Evolutionary conservation across 257 asterid genomes (phyloP).

Genomic region (Anisodus tanguticus): DNA sequence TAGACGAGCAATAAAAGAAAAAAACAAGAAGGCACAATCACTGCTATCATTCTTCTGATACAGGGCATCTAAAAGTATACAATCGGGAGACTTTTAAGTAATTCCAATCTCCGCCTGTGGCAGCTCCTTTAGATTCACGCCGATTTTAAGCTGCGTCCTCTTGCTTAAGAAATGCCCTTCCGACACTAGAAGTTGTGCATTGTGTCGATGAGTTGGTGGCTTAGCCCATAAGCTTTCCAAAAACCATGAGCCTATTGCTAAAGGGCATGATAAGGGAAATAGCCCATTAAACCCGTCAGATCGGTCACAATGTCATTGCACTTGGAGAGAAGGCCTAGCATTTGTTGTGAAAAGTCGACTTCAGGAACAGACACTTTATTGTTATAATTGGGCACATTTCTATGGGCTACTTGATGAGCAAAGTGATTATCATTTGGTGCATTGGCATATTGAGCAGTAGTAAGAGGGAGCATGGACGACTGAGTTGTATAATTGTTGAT

Average conservation of each 20-base stretch:
- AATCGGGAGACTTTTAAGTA: neutral
- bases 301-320: constrained; percentile 71
- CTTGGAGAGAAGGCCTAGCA: constrained; percentile 68
- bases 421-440: constrained; percentile 45
- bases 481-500: constrained; percentile 59
- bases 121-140: neutral
- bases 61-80: neutral
- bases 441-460: constrained; percentile 50
- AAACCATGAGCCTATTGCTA: constrained; percentile 38
- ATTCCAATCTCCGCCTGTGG: neutral
- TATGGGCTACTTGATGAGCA: constrained; percentile 40
- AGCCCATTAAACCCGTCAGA: constrained; percentile 58
- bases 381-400: constrained; percentile 41
- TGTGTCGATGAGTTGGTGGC: constrained; percentile 5
- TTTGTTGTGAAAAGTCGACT: constrained; percentile 67
- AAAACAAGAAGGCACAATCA: constrained; percentile 14
- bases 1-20: neutral
- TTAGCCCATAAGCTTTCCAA: neutral
- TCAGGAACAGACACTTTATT: constrained; percentile 36
- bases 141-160: neutral
- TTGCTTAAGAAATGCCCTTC: neutral
- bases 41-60: constrained; percentile 16
- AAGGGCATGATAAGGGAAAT: constrained; percentile 69
- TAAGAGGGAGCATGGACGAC: constrained; percentile 42
- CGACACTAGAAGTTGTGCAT: neutral